Base-by-base conservation (phyloP, 352 stramenopile species). In the Discostella stelligera region DNA sequence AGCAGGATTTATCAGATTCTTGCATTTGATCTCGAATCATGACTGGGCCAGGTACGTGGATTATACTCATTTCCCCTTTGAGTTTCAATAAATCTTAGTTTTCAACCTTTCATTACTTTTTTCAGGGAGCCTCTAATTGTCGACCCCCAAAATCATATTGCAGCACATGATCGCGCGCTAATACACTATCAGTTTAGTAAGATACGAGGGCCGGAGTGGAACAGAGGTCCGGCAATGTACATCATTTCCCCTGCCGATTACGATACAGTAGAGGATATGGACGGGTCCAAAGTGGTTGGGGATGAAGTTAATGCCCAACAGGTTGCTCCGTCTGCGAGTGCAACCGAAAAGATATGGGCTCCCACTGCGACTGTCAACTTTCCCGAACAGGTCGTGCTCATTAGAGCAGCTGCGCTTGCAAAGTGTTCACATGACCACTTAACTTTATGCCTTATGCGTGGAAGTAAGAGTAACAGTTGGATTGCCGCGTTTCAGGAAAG, bases 181-280 rank as follows among this genome's bases (percentile, higher is more conserved):
- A 90, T 93, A 65, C 46, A 74, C 25, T 8, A 74, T 44, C 68
- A 83, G 21, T 93, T 93, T 53, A 74, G 87, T 62, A 54, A 49
- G 21, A 44, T 77, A 21, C 68, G 87, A 68, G 87, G 83, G 13
- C 27, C 71, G 23, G 60, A 90, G 14, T 50, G 50, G 25, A 68
- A 69, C 16, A 66, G 77, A n/a, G 87, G 85, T 11, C 83, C 79
- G 52, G 30, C 83, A 2, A 91, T 93, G 85, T 93, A 86, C 55
- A 90, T 92, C 21, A 77, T 92, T 70, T 82, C 87, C 44, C 83
- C 87, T 39, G 78, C 80, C 44, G 79, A 90, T 54, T 80, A 79
- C 44, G 69, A 80, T 53, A 69, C 80, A 14, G 59, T 80, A 20
- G 61, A 74, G 59, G 64, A 60, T 66, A 72, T 72, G 72, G 62